Evolutionary conservation across 2,329 filamentous ascomycete genomes (phyloP).

Genomic region (Bipolaris oryzae): DNA sequence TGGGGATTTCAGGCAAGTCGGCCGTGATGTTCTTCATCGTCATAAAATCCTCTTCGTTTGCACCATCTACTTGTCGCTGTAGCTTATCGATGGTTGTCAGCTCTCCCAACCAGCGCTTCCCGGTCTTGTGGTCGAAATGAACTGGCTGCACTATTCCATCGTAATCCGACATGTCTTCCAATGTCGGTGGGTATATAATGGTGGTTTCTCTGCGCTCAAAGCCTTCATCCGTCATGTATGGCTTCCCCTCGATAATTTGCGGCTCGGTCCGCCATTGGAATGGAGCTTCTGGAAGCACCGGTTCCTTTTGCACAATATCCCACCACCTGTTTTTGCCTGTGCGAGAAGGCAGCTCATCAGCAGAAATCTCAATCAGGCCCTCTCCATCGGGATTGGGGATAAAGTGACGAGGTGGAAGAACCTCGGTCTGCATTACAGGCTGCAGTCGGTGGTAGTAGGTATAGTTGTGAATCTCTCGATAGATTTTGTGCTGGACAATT

Average conservation of each 20-base stretch:
- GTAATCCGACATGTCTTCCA: slow-evolving; percentile 45
- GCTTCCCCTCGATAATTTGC: slow-evolving; percentile 49
- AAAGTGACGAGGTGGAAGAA: slow-evolving; percentile 61
- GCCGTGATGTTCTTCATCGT: slow-evolving; percentile 18
- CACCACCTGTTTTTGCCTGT: slow-evolving; percentile 38
- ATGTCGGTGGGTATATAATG: slow-evolving; percentile 54
- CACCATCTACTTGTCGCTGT: slow-evolving; percentile 13
- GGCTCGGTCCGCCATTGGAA: slow-evolving; percentile 37
- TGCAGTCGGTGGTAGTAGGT: slow-evolving; percentile 59
- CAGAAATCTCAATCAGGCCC: slow-evolving; percentile 54
- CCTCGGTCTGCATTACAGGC: slow-evolving; percentile 60
- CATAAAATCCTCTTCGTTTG: slow-evolving; percentile 11
- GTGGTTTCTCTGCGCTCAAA: slow-evolving; percentile 52
- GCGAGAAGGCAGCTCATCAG: slow-evolving; percentile 48
- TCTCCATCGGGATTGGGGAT: slow-evolving; percentile 45
- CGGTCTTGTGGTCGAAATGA: slow-evolving; percentile 40
- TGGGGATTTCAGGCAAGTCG: slow-evolving; percentile 16
- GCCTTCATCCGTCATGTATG: slow-evolving; percentile 49
- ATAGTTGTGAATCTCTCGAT: slow-evolving; percentile 61
- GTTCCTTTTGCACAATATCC: slow-evolving; percentile 35
- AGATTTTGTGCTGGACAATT: slow-evolving; percentile 55
- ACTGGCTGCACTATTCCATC: slow-evolving; percentile 35
- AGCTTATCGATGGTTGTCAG: slow-evolving; percentile 30
- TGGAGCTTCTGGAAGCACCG: slow-evolving; percentile 10
- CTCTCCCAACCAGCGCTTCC: slow-evolving; percentile 32